These are phyloP conservation scores for Lasiosphaeria ovina DNA, from an alignment of 495 filamentous ascomycete species.

Conservation along the genomic window DNA sequence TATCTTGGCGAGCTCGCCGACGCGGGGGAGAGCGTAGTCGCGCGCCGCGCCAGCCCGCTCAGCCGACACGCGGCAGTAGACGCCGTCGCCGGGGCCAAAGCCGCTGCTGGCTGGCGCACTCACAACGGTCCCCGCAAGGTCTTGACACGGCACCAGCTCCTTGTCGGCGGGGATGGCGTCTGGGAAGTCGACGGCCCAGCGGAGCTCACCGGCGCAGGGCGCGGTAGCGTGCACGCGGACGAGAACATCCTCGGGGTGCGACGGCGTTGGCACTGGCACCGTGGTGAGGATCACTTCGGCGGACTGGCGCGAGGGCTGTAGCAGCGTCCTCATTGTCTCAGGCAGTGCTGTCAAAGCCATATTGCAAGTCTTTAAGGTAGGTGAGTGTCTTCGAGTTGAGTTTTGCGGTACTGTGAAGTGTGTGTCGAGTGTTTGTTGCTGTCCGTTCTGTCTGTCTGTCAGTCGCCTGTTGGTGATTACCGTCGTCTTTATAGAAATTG, in stretches of 20 bases:
- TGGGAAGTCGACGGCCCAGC: slow-evolving; percentile 45
- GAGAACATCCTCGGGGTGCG: slow-evolving; percentile 51
- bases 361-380: neutral
- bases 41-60: slow-evolving; percentile 52
- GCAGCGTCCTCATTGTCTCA: slow-evolving; percentile 29
- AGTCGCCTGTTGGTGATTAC: too few species aligned
- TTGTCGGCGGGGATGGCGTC: slow-evolving; percentile 38
- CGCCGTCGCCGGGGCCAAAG: slow-evolving; percentile 53
- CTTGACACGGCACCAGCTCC: slow-evolving; percentile 53
- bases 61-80: slow-evolving; percentile 54
- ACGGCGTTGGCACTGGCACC: slow-evolving; percentile 26
- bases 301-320: slow-evolving; percentile 26
- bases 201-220: slow-evolving; percentile 57
- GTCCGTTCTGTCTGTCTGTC: too few species aligned
- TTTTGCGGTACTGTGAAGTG: too few species aligned
- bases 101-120: slow-evolving; percentile 49
- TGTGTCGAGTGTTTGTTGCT: too few species aligned
- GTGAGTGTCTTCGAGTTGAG: neutral
- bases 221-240: slow-evolving; percentile 58
- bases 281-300: slow-evolving; percentile 24
- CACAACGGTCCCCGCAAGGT: slow-evolving; percentile 43
- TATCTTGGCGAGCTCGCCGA: slow-evolving; percentile 39
- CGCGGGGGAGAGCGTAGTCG: slow-evolving; percentile 49
- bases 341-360: slow-evolving; percentile 26
- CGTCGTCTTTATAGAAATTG: too few species aligned